Conservation (phyloP, 179 eudicot species). For the Heliamphora pulchella region DNA sequence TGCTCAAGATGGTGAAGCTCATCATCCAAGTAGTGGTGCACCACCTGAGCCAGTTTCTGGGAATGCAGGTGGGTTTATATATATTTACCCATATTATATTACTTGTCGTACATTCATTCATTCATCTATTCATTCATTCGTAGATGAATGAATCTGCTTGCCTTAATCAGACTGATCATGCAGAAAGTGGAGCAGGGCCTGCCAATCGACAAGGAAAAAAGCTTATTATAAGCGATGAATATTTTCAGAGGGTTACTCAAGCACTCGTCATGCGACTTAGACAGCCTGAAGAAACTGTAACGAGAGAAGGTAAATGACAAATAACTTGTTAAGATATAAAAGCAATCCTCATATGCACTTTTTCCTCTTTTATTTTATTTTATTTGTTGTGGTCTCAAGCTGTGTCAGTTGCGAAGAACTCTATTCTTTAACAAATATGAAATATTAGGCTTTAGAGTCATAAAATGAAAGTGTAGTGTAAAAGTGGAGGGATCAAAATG, state of each 20-base stretch:
- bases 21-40: constrained; percentile 26
- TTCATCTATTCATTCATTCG: neutral
- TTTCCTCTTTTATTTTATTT: too few species aligned
- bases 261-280: constrained; percentile 82
- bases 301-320: constrained; percentile 40
- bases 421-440: too few species aligned
- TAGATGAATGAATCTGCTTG: neutral
- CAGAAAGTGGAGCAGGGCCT: constrained; percentile 50
- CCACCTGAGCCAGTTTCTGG: constrained; percentile 36
- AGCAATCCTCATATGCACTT: too few species aligned
- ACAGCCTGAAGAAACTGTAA: constrained; percentile 68
- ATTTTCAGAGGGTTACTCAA: constrained; percentile 81
- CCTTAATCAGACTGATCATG: constrained; percentile 13
- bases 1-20: constrained; percentile 36
- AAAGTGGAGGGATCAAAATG: too few species aligned
- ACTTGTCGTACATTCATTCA: neutral
- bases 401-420: too few species aligned
- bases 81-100: neutral
- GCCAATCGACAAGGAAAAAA: constrained; percentile 49
- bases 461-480: too few species aligned
- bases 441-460: too few species aligned
- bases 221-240: constrained; percentile 73
- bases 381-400: too few species aligned
- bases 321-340: too few species aligned
- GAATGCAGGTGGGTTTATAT: constrained; percentile 37